Evolutionary conservation across 2,329 filamentous ascomycete genomes (phyloP).

Genomic region (Ophiocordyceps camponoti-floridani): DNA sequence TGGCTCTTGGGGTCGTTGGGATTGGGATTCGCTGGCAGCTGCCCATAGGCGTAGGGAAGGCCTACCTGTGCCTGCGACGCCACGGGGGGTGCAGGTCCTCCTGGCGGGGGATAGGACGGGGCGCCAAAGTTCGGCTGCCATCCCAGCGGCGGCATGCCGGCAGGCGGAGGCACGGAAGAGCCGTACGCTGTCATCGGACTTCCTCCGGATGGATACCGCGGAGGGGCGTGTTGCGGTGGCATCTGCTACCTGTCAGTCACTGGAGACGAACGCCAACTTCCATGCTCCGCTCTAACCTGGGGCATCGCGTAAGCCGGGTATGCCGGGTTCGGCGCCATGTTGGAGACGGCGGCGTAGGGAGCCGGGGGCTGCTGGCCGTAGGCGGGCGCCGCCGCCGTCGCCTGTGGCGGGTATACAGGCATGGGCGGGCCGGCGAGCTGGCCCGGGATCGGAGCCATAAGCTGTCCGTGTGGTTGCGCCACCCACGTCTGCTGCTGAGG

Average conservation of each 20-base stretch:
- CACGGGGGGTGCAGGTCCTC: slow-evolving; percentile 10
- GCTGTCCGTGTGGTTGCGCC: slow-evolving; percentile 28
- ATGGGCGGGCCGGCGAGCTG: slow-evolving; percentile 25
- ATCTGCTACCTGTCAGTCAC: slow-evolving; percentile 7
- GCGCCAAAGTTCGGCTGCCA: slow-evolving; percentile 20
- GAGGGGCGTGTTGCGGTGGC: slow-evolving; percentile 10
- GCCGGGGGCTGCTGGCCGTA: slow-evolving; percentile 25
- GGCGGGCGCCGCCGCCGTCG: slow-evolving; percentile 21
- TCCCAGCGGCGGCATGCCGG: slow-evolving; percentile 10
- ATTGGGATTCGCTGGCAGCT: slow-evolving; percentile 52
- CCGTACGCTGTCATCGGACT: slow-evolving; percentile 20
- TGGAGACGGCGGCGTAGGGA: slow-evolving; percentile 23
- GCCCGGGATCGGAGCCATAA: slow-evolving; percentile 24
- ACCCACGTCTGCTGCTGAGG: slow-evolving; percentile 40
- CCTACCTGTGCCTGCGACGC: slow-evolving; percentile 13
- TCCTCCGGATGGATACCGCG: slow-evolving; percentile 12
- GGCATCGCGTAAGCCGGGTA: slow-evolving; percentile 29
- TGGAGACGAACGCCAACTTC: neutral
- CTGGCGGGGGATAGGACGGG: slow-evolving; percentile 13
- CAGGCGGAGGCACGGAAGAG: slow-evolving; percentile 11
- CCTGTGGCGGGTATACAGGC: slow-evolving; percentile 25
- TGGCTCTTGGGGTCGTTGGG: slow-evolving; percentile 57
- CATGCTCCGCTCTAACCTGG: slow-evolving; percentile 18
- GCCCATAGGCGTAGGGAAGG: slow-evolving; percentile 57
- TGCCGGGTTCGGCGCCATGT: slow-evolving; percentile 21